Conservation (phyloP, 805 yeast genomes). For the Monosporozyma unispora region DNA sequence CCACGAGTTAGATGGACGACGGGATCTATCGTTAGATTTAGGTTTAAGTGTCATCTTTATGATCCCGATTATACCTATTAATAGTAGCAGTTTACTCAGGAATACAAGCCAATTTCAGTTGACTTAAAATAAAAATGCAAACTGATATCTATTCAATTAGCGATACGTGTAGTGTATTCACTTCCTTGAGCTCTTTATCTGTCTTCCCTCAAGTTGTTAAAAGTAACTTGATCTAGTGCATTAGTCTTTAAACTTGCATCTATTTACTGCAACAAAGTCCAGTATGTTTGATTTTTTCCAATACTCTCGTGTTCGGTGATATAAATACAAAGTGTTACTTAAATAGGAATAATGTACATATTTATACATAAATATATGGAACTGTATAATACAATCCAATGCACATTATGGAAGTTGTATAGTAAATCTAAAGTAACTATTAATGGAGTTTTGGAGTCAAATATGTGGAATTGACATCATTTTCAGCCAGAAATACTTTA, state of each 20-base stretch:
- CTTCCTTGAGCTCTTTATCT: not conserved
- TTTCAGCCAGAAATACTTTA: too few species aligned
- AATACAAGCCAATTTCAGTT: conserved; percentile 9
- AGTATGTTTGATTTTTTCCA: not conserved
- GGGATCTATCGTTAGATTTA: conserved; percentile 15
- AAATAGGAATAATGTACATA: not conserved
- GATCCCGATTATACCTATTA: conserved; percentile 13
- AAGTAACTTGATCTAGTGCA: not conserved
- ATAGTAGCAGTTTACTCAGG: conserved; percentile 11
- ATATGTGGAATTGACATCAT: too few species aligned
- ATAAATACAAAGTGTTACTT: not conserved
- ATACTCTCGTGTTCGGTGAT: not conserved
- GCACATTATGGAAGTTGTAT: too few species aligned
- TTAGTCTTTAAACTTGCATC: not conserved
- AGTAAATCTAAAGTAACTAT: too few species aligned
- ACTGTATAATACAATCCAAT: too few species aligned
- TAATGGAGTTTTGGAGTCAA: too few species aligned
- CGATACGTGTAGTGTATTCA: not conserved
- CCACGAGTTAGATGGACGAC: conserved; percentile 5
- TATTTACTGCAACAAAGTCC: not conserved
- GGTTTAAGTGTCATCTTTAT: conserved; percentile 25
- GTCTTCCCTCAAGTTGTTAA: not conserved
- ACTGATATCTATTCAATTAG: not conserved
- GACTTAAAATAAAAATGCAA: not conserved
- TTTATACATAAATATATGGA: not conserved